Evolutionary conservation across 306 rosid genomes (phyloP).

Genomic region (Cicer cuneatum): DNA sequence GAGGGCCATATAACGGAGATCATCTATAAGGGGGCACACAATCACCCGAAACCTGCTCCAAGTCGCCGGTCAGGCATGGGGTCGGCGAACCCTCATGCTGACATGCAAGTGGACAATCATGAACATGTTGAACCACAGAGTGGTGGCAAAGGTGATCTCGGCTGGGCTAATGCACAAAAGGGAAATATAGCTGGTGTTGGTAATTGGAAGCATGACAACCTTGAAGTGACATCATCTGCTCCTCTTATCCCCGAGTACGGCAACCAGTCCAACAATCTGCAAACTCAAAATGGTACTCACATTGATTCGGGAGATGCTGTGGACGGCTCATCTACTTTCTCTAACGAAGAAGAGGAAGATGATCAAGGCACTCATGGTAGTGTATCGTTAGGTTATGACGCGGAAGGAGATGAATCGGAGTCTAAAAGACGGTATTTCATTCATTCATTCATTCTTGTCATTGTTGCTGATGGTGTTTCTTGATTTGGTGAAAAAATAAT

Average conservation of each 20-base stretch:
- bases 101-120: conserved; percentile 69
- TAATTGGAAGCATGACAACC: conserved; percentile 78
- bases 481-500: conserved; percentile 30
- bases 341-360: conserved; percentile 92
- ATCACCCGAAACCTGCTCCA: conserved; percentile 82
- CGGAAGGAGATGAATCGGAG: conserved; percentile 94
- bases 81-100: conserved; percentile 57
- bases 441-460: conserved; percentile 13
- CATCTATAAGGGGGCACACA: conserved; percentile 92
- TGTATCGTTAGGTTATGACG: conserved; percentile 77
- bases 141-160: conserved; percentile 60
- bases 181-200: conserved; percentile 54
- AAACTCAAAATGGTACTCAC: conserved; percentile 68
- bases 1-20: conserved; percentile 97
- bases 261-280: conserved; percentile 67
- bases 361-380: conserved; percentile 93
- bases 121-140: conserved; percentile 66
- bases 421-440: conserved; percentile 79
- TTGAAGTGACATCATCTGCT: conserved; percentile 81
- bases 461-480: conserved; percentile 38
- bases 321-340: conserved; percentile 87
- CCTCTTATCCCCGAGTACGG: conserved; percentile 66
- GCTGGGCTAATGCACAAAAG: conserved; percentile 66
- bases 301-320: conserved; percentile 74
- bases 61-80: conserved; percentile 76